These are phyloP conservation scores for Schwanniomyces vanrijiae DNA, from an alignment of 805 yeast genomes.

Conservation along the genomic window DNA sequence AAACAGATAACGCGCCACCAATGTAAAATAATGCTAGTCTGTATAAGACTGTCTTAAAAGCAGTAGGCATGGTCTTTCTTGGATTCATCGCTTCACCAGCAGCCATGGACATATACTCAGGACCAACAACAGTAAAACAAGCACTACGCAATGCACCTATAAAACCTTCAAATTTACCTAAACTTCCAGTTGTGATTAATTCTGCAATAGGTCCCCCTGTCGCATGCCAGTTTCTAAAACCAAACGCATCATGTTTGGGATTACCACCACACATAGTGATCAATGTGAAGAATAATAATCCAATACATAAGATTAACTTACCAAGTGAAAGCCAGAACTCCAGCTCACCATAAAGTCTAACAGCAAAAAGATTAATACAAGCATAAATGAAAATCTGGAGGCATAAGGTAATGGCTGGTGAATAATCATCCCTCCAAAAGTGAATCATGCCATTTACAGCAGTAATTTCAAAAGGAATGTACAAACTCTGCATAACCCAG, in stretches of 20 bases:
- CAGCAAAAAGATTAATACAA: constrained; percentile 46
- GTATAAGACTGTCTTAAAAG: constrained; percentile 43
- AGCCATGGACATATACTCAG: constrained; percentile 45
- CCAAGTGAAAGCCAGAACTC: constrained; percentile 48
- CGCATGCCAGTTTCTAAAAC: constrained; percentile 34
- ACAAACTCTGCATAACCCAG: constrained; percentile 44
- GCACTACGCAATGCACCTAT: constrained; percentile 38
- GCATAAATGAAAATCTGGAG: constrained; percentile 44
- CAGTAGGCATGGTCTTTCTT: constrained; percentile 37
- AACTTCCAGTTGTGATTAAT: constrained; percentile 31
- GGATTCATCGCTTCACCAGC: constrained; percentile 46
- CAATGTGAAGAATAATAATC: constrained; percentile 37
- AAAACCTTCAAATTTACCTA: constrained; percentile 45
- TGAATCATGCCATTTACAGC: constrained; percentile 55
- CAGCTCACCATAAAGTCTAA: constrained; percentile 49
- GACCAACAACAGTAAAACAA: constrained; percentile 41
- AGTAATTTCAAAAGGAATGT: constrained; percentile 49
- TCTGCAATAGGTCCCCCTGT: constrained; percentile 42
- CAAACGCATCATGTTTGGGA: constrained; percentile 33
- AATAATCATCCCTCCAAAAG: constrained; percentile 50
- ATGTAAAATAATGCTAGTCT: constrained; percentile 45
- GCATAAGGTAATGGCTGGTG: constrained; percentile 47
- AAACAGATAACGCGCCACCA: constrained; percentile 43
- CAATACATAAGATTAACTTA: constrained; percentile 37
- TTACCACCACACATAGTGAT: constrained; percentile 40